Evolutionary conservation across 2,329 filamentous ascomycete species (phyloP).

Genomic region (Monosporascus sp.): DNA sequence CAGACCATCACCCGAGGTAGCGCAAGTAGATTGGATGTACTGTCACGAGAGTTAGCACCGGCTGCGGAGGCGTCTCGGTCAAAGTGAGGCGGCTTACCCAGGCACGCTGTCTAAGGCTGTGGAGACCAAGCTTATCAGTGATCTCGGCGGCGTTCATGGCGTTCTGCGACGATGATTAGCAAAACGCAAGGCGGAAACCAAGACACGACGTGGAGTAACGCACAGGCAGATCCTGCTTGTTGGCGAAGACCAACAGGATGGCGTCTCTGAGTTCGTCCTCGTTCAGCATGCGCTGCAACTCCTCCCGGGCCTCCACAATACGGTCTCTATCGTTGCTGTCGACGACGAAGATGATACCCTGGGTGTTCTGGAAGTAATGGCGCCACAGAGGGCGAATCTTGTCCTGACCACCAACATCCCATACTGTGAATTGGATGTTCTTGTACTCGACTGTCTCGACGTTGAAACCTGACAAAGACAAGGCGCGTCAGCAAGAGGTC

Average conservation of each 20-base stretch:
- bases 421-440: constrained; percentile 99
- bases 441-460: constrained; percentile 99
- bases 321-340: constrained; percentile 98
- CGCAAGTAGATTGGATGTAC: constrained; percentile 99
- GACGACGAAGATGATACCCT: constrained; percentile 99
- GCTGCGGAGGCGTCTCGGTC: neutral
- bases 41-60: constrained; percentile 30
- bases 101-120: constrained; percentile 95
- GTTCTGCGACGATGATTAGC: constrained; percentile 56
- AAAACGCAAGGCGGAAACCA: neutral
- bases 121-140: constrained; percentile 98
- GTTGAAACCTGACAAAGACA: constrained; percentile 72
- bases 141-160: constrained; percentile 99
- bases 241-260: constrained; percentile 94
- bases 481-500: constrained; percentile 13
- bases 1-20: constrained; percentile 97
- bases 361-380: constrained; percentile 99
- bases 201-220: constrained; percentile 32
- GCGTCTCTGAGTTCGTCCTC: constrained; percentile 98
- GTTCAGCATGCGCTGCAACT: constrained; percentile 97
- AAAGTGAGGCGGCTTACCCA: constrained; percentile 68
- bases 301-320: constrained; percentile 93
- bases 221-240: constrained; percentile 99
- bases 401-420: constrained; percentile 99
- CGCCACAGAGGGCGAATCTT: constrained; percentile 99